Percentiles rank a stretch among this genome's conserved stretches.
Conservation (phyloP, 306 rosid species). For the Ochetophila trinervis region DNA sequence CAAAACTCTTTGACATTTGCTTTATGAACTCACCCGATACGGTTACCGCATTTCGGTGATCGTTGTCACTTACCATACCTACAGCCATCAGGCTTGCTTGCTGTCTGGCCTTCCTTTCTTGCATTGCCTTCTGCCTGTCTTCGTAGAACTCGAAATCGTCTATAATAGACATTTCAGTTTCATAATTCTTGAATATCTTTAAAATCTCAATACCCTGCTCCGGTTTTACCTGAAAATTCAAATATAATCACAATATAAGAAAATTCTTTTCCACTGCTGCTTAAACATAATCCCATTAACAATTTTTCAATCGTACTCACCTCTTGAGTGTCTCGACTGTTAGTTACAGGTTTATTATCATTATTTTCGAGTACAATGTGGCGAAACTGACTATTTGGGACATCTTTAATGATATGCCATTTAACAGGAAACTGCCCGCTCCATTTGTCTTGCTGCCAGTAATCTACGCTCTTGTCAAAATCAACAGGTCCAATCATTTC, state of each 20-base stretch:
- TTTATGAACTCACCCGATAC: constrained; percentile 55
- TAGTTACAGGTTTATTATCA: constrained; percentile 91
- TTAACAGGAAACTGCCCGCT: constrained; percentile 84
- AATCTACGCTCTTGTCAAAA: constrained; percentile 79
- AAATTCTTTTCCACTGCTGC: background rate
- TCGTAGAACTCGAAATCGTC: constrained; percentile 85
- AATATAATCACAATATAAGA: constrained; percentile 2
- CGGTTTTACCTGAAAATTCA: constrained; percentile 58
- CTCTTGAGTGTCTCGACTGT: constrained; percentile 95
- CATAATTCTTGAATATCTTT: constrained; percentile 67
- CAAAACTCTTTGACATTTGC: constrained; percentile 82
- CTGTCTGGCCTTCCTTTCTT: constrained; percentile 71
- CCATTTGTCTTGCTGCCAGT: constrained; percentile 97
- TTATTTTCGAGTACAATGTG: constrained; percentile 82
- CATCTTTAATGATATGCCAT: constrained; percentile 85
- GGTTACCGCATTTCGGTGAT: constrained; percentile 45
- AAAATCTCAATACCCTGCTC: constrained; percentile 77
- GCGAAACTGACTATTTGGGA: constrained; percentile 85
- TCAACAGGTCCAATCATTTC: constrained; percentile 91
- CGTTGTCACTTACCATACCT: constrained; percentile 57
- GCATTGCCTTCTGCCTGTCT: constrained; percentile 83
- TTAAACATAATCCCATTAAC: background rate
- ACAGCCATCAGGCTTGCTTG: constrained; percentile 49
- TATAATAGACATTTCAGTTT: constrained; percentile 66
- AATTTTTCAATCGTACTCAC: constrained; percentile 30